Base-by-base conservation (phyloP, 1,139 yeast species). In the Geotrichum bryndzae region DNA sequence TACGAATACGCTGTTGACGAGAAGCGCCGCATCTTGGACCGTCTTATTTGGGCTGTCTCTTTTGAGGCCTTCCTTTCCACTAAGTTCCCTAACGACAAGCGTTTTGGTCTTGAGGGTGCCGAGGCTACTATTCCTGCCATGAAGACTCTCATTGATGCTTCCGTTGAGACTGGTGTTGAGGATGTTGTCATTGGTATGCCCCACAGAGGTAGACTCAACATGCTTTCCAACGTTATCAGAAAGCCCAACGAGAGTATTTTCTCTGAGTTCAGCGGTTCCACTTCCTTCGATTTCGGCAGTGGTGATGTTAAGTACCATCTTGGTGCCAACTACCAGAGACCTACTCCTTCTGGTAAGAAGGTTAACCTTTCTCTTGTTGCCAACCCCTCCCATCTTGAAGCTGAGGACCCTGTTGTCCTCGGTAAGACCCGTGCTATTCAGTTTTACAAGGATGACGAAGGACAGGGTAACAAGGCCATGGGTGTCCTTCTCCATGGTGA, bases 121-220 rank as follows among this genome's bases (percentile, higher is more conserved):
- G 99, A 94, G 79, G 82, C 97, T 56, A 88, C 89, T 71, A 90
- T 94, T 60, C 98, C 99, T 56, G 99, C 98, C 80, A 87, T 94
- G 83, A 94, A 94, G 80, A 89, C 97, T 58, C 79, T 94, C 75
- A 92, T 94, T 74, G 99, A 94, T 77, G 86, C 92, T 67, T 84
- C 97, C 55, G 98, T 92, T 60, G 97, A 91, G 69, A 79, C 81
- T 66, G 99, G 99, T 71, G 87, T 92, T 63, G 97, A 92, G 78
- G 98, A 94, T 75, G 85, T 94, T 66, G 96, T 94, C 72, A 88
- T 95, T 71, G 99, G 99, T 81, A 94, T 94, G 99, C 97, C 99
- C 63, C 99, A 94, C 79, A 90, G 99, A 84, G 99, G 99, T 79
- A 88, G 99, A 82, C 83, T 94, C 73, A 94, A 94, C 77, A 92